Base-by-base conservation (phyloP, 2,329 filamentous ascomycete genomes). In the Phaeoacremonium minimum region DNA sequence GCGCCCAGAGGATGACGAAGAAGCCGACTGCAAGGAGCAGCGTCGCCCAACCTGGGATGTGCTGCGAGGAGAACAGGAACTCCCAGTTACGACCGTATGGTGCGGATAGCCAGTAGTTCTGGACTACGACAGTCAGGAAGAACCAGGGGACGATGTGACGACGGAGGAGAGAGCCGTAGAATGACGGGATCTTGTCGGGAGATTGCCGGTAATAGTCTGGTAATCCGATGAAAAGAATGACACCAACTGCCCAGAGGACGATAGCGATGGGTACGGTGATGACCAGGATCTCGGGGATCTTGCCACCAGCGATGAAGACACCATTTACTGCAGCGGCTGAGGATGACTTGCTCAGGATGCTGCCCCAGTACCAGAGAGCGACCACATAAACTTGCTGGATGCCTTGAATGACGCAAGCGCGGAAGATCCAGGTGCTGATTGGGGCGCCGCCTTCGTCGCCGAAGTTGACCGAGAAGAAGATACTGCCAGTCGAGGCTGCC, bases 91-190 rank as follows among this genome's bases (percentile, higher is more conserved):
- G 72, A 22, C 80, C 80, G 48, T 82, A 83, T 2, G 75, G 78
- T 2, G 80, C 71, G 18, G 75, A 77, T 16, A 84, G 66, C 60
- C 77, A 84, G 66, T 80, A 82, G 55, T 83, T 84, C 51, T 83
- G 79, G 18, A 83, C 57, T 42, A 82, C 61, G 28, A 83, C 75
- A 4, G 75, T 70, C 41, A 79, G 58, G 56, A 83, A 77, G 61
- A 81, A 83, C 80, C 80, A 84, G n/a, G 80, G 62, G 28, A 83
- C 71, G 42, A 83, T 76, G 57, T 81, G 81, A 38, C 80, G 73
- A 30, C 77, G 68, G 43, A 73, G 65, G 11, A 83, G 64, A 3
- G 77, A 75, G 35, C 63, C 67, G 59, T 83, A 84, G 64, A 85
- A 83, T 13, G 73, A 76, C 0, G 80, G 80, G 2, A 84, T 73